Base-by-base conservation (phyloP, 495 filamentous ascomycete genomes). In the Tuber magnatum region DNA sequence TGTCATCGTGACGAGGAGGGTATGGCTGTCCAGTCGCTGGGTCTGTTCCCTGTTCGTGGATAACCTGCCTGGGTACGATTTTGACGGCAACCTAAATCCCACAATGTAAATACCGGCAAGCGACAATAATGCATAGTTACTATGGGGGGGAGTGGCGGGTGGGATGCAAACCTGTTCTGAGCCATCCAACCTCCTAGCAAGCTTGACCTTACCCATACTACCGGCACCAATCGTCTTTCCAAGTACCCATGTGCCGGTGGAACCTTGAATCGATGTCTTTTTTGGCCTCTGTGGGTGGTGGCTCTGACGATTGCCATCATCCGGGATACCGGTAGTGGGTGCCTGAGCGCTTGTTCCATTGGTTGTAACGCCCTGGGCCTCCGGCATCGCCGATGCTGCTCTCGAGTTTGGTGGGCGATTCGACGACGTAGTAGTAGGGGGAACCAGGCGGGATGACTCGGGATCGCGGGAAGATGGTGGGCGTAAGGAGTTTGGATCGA, bases 141-240 rank as follows among this genome's bases (percentile, higher is more conserved):
- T 28, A 46, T 41, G 43, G 35, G 70, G 3, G 65, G 70, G 3
- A 56, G 73, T 42, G 28, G 68, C 70, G 44, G 72, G 35, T 48
- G 71, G 61, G 38, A 18, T 71, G 84, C 86, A 83, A 84, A 92
- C 92, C 88, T 95, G 89, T 84, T 97, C 93, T 77, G 90, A 90
- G 20, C 91, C 90, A 81, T 94, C 92, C 71, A 90, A 86, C 82
- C 91, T 93, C 78, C 90, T 92, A 24, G 93, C 93, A 72, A 97
- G 85, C 84, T 97, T 97, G 51, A 97, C 93, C 84, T 97, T 96
- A 40, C 93, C 93, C 95, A 99, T 99, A 83, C 94, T 97, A 18
- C 95, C 95, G 73, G 94, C 93, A 69, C 95, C 95, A 75, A 99
- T 95, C 4, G 95, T 99, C 86, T 99, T 98, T 35, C 94, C 95